Evolutionary conservation across 768 basidiomycete genomes (phyloP), one percentile per base, ranked within the genome.

Genomic region (Cantharellus cinnabarinus): DNA sequence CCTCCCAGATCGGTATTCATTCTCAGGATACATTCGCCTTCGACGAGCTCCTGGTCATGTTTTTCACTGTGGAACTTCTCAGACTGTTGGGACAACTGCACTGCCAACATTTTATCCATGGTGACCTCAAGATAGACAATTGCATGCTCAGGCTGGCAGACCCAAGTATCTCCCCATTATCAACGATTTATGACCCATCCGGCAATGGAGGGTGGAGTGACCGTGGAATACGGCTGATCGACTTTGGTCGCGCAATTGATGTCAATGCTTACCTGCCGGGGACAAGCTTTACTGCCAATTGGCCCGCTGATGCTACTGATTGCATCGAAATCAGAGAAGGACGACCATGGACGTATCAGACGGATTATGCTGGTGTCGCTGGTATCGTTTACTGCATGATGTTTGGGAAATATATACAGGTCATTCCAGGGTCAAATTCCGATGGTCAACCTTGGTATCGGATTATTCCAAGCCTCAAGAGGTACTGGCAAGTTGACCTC

Each of bases 41-140:
- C 57, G 94, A 98, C 66, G 95, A 99, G 68, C 76, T 94, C 3
- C 76, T 98, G 58, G 90, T 89, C 50, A 78, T 94, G 68, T 99
- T 98, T 77, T 99, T 98, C 77, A 76, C 85, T 35, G 77, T 94
- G 66, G 95, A 98, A 69, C 78, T 98, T 3, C 70, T 97, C 42
- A 82, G 82, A 37, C 71, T 86, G 5, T 70, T 97, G 50, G 90
- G 93, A 66, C 81, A 76, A 15, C 78, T 97, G 68, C 95, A 98
- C 68, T 59, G 67, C 14, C 72, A 76, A 0, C 88, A 89, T 5
- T 88, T 98, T 72, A 87, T 99, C 64, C 95, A 99, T 66, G 94
- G 95, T 40, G 95, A 99, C 71, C 77, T 99, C 63, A 99, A 99
- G 74, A 95, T 98, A 69, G 95, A 99, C 72, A 99, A 99, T 71